Evolutionary conservation across 2,329 filamentous ascomycete species (phyloP).

Genomic region (Pestalotiopsis sp.): DNA sequence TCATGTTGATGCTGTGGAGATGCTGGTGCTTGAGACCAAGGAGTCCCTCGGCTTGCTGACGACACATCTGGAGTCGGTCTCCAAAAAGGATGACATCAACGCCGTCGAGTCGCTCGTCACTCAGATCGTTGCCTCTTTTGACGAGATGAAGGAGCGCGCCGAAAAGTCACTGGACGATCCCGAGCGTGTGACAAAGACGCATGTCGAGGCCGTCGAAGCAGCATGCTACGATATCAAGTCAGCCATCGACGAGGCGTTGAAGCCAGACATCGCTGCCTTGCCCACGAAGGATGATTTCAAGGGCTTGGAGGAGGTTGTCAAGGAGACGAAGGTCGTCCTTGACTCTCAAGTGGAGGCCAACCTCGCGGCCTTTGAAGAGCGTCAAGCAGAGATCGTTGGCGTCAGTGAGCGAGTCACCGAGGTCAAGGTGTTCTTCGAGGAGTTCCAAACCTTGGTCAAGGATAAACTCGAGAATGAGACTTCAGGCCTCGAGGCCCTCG

Average conservation of each 20-base stretch:
- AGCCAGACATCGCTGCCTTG: slow-evolving; percentile 70
- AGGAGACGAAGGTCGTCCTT: slow-evolving; percentile 71
- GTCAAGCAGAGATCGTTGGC: slow-evolving; percentile 80
- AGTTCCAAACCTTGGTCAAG: slow-evolving; percentile 77
- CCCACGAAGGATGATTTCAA: slow-evolving; percentile 69
- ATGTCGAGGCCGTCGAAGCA: slow-evolving; percentile 80
- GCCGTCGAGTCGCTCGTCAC: slow-evolving; percentile 78
- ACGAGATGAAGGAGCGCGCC: slow-evolving; percentile 70
- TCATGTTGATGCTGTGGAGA: slow-evolving; percentile 68
- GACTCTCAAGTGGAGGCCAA: slow-evolving; percentile 73
- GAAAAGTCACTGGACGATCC: slow-evolving; percentile 57
- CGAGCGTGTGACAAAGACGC: slow-evolving; percentile 76
- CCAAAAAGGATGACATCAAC: slow-evolving; percentile 78
- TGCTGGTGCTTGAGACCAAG: slow-evolving; percentile 71
- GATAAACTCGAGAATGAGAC: slow-evolving; percentile 77
- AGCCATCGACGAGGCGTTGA: slow-evolving; percentile 72
- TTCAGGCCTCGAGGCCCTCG: slow-evolving; percentile 71
- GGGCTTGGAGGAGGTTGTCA: slow-evolving; percentile 70
- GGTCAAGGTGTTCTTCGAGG: slow-evolving; percentile 76
- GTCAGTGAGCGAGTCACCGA: slow-evolving; percentile 79
- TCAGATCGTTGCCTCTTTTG: slow-evolving; percentile 74
- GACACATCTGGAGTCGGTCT: slow-evolving; percentile 68
- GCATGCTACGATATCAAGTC: slow-evolving; percentile 85
- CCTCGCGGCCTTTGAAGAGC: slow-evolving; percentile 79
- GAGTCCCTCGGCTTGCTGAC: slow-evolving; percentile 71